Evolutionary conservation across 257 asterid species (phyloP), one percentile per base, ranked within the genome.

Genomic region (Fraxinus pennsylvanica): DNA sequence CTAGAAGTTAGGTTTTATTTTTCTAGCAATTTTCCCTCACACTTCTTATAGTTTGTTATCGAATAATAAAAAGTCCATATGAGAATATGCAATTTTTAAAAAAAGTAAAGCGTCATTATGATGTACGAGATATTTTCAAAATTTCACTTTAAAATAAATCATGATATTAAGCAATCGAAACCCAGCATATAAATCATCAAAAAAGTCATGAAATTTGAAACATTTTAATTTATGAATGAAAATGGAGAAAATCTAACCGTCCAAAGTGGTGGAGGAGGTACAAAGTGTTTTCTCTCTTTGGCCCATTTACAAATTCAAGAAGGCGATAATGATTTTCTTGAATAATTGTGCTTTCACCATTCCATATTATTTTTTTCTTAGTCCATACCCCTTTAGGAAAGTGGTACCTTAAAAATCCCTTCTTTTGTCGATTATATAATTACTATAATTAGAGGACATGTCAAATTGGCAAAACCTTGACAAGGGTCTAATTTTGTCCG

Each of bases 331-430:
- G 76, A 15, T 66, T 74, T 57, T 43, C 74, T 75, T 73, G 89
- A 81, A 80, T 61, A 47, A 70, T 66, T 30, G 52, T 76, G 54
- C 54, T 78, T 68, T n/a, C 2, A 19, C 70, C 70, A 25, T 47
- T 77, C 25, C 65, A 6, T 6, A 54, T 17, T 54, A 54, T 54
- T 54, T 84, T 84, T 82, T 81, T 80, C 85, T 45, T 85, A 82
- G 86, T 78, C 81, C 80, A 78, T 86, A 69, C 92, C 76, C 45
- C 80, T 88, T 86, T 75, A 22, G 87, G 89, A 81, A 89, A 82
- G 87, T 83, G 87, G 82, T 22, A 25, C 7, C 29, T 12, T 6
- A 39, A 22, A 27, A 14, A 17, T n/a, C 61, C 36, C 74, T 61
- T 12, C 25, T 76, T 38, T 67, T 54, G 19, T 72, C 75, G 13